Evolutionary conservation across 1,139 yeast species (phyloP), one percentile per base, ranked within the genome.

Genomic region (Candida frijolesensis): DNA sequence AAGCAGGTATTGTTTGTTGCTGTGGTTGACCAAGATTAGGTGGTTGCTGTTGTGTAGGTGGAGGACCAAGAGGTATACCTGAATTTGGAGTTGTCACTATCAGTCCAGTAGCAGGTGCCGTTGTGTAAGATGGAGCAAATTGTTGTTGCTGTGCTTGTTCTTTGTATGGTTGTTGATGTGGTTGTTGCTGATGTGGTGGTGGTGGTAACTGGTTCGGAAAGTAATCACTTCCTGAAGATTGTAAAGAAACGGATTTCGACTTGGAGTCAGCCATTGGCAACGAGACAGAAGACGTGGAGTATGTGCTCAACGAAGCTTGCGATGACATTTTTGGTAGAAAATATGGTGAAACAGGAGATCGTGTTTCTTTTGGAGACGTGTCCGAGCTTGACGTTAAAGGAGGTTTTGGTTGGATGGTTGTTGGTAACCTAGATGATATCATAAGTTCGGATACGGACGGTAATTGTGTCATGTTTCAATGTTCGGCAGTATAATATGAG

Each of bases 381-480:
- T 27, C 27, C 2, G 42, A 15, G 12, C 30, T 32, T 10, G 29
- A 16, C 2, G 32, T n/a, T 4, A 30, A 9, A 33, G 39, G 15
- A 14, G 9, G 9, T 6, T 15, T 22, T 4, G 22, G n/a, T 19
- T 37, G 41, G 14, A 4, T 25, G 29, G 29, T 25, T 25, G 29
- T 37, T 19, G 41, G 15, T 12, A 37, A 42, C 15, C 45, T 38
- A 11, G 40, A 50, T 18, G 54, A 48, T 30, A 49, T 55, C 62
- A 70, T 64, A 50, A 70, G 60, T 56, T 70, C 75, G 38, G 71
- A 64, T 19, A 70, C 74, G 7, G 74, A 68, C 34, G 75, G 75
- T 50, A 70, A 66, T 55, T 67, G 72, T 5, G 72, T 63, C 74
- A 69, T 69, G 8, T 6, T 46, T 32, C 3, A 30, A n/a, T 4